A percentile compares a stretch with the other conserved stretches of the same genome.
Evolutionary conservation across 345 rosid species (phyloP).

Genomic region (Geranium rotundifolium): DNA sequence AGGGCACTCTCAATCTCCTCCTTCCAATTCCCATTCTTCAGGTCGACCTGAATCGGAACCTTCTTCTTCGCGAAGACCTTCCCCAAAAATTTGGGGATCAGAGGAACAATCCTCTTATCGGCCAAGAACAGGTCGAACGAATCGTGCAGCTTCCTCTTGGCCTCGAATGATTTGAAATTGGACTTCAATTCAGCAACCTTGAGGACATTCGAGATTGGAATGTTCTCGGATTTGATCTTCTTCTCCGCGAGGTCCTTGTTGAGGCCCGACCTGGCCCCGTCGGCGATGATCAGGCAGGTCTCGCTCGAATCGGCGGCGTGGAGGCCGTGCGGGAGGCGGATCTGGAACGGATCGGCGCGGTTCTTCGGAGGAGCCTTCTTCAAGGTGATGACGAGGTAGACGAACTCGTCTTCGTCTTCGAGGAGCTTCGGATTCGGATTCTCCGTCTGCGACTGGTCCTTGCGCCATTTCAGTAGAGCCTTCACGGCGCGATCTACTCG

Average conservation of each 20-base stretch:
- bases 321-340: constrained; percentile 10
- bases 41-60: constrained; percentile 14
- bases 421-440: constrained; percentile 14
- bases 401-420: constrained; percentile 12
- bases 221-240: constrained; percentile 14
- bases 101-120: constrained; percentile 13
- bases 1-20: constrained; percentile 17
- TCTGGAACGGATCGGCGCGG: constrained; percentile 13
- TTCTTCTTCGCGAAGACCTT: constrained; percentile 18
- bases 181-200: constrained; percentile 12
- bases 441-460: constrained; percentile 1
- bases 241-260: constrained; percentile 15
- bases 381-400: constrained; percentile 17
- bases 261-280: constrained; percentile 13
- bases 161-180: constrained; percentile 15
- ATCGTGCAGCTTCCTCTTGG: constrained; percentile 18
- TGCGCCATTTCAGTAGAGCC: constrained; percentile 15
- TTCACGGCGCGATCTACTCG: constrained; percentile 9
- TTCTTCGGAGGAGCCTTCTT: constrained; percentile 10
- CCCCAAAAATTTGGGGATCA: constrained; percentile 14
- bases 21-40: constrained; percentile 18
- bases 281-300: constrained; percentile 16
- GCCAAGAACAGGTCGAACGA: constrained; percentile 14
- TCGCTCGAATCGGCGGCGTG: constrained; percentile 7
- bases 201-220: constrained; percentile 15